A percentile compares a stretch with the other conserved stretches of the same genome.
phyloP scores from a whole-genome alignment of 2,329 filamentous ascomycete genomes.

The Waltergamsia citrina region DNA sequence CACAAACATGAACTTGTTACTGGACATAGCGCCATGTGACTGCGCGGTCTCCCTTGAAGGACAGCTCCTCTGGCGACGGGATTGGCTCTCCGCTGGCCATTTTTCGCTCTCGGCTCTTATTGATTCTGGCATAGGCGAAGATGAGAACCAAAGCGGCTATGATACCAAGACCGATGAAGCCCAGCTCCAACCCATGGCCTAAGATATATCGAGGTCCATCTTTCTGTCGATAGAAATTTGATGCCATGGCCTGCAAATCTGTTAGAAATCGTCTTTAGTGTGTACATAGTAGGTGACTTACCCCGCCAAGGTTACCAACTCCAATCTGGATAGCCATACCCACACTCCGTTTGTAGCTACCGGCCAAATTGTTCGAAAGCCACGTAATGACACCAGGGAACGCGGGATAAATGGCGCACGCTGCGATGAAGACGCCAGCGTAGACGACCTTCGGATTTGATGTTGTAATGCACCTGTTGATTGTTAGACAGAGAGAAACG shows the following conservation, averaged over 20 bases:
- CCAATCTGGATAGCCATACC: constrained; percentile 59
- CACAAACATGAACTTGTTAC: constrained; percentile 11
- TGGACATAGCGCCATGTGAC: constrained; percentile 51
- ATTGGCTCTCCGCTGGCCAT: constrained; percentile 27
- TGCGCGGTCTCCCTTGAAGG: constrained; percentile 47
- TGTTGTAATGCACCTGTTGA: constrained; percentile 47
- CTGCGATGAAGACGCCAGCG: constrained; percentile 66
- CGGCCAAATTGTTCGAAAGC: constrained; percentile 69
- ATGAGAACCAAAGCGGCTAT: constrained; percentile 32
- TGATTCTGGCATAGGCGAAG: constrained; percentile 45
- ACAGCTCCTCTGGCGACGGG: constrained; percentile 33
- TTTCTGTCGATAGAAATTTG: constrained; percentile 56
- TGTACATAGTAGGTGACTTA: constrained; percentile 14
- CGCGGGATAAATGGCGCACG: constrained; percentile 70
- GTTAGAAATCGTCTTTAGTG: constrained; percentile 2
- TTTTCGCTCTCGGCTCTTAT: constrained; percentile 41
- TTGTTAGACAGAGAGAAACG: neutral
- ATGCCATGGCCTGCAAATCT: constrained; percentile 49
- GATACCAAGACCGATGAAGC: constrained; percentile 35
- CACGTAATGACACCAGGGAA: constrained; percentile 73
- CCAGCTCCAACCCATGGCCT: constrained; percentile 40
- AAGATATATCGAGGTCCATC: constrained; percentile 39
- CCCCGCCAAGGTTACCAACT: constrained; percentile 46
- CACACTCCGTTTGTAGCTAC: constrained; percentile 51
- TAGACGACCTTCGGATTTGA: constrained; percentile 54